Conservation (phyloP, 2,329 filamentous ascomycete genomes). For the Diaporthe ilicicola region DNA sequence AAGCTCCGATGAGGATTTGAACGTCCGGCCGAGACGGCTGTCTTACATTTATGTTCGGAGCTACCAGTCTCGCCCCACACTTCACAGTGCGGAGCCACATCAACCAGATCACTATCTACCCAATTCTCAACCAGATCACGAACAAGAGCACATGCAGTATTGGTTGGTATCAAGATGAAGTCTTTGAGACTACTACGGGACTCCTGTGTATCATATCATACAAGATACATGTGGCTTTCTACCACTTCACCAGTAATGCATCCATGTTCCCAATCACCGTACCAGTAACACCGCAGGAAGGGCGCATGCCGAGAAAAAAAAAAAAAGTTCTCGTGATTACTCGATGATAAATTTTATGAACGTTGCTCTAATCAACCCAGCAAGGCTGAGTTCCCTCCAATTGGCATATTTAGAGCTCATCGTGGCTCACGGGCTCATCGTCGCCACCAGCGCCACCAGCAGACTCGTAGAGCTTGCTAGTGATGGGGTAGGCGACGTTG, state of each 20-base stretch:
- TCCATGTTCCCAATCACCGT: slow-evolving; percentile 23
- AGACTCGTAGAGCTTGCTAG: slow-evolving; percentile 89
- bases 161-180: slow-evolving; percentile 22
- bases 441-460: slow-evolving; percentile 70
- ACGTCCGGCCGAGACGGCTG: too few relatives aligned
- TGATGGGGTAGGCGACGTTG: slow-evolving; percentile 97
- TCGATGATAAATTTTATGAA: slow-evolving; percentile 30
- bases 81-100: not conserved
- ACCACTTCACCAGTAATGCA: slow-evolving; percentile 26
- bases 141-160: too few relatives aligned
- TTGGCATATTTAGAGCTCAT: slow-evolving; percentile 73
- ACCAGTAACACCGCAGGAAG: slow-evolving; percentile 29
- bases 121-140: not conserved
- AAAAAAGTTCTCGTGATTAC: slow-evolving; percentile 32
- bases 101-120: not conserved
- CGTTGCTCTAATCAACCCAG: not conserved
- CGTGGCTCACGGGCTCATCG: slow-evolving; percentile 74
- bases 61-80: too few relatives aligned
- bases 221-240: slow-evolving; percentile 29
- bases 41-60: not conserved
- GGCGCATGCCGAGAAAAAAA: slow-evolving; percentile 22
- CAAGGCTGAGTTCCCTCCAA: not conserved
- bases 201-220: slow-evolving; percentile 29
- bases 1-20: too few relatives aligned
- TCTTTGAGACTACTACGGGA: slow-evolving; percentile 18